These are phyloP conservation scores for Cadophora malorum DNA, from an alignment of 2,329 filamentous ascomycete genomes.

Conservation along the genomic window DNA sequence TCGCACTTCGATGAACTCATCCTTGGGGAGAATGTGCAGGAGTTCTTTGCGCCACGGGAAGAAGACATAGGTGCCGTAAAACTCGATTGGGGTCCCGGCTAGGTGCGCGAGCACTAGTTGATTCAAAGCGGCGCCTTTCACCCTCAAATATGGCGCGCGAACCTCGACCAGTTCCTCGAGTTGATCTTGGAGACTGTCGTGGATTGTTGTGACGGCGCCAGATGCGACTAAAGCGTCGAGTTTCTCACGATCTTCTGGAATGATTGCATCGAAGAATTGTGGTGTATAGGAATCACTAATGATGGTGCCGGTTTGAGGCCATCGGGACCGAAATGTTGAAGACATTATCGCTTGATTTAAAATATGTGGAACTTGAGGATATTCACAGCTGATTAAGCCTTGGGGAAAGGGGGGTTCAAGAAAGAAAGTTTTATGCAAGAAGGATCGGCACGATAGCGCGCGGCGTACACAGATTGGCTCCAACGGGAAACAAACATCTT, in stretches of 20 bases:
- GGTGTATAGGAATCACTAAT: neutral
- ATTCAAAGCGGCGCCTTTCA: neutral
- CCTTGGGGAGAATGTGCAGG: neutral
- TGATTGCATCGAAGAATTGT: neutral
- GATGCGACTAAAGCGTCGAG: neutral
- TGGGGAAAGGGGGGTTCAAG: neutral
- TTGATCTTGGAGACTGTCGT: neutral
- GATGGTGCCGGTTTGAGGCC: neutral
- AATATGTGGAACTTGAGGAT: neutral
- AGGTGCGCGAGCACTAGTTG: neutral
- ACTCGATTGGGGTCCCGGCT: neutral
- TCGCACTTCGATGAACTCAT: neutral
- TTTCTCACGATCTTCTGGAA: neutral
- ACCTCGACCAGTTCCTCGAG: neutral
- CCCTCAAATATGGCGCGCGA: neutral
- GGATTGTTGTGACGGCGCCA: neutral
- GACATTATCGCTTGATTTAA: neutral
- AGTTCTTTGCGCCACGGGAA: neutral
- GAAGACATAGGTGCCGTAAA: neutral
- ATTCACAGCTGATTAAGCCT: neutral
- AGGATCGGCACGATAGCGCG: neutral
- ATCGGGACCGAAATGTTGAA: neutral
- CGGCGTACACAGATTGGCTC: neutral
- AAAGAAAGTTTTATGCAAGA: neutral
- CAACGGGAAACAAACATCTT: neutral